A percentile compares a stretch with the other conserved stretches of the same genome.
Evolutionary conservation across 148 eudicot genomes (phyloP).

Genomic region (Camellia lanceoleosa): DNA sequence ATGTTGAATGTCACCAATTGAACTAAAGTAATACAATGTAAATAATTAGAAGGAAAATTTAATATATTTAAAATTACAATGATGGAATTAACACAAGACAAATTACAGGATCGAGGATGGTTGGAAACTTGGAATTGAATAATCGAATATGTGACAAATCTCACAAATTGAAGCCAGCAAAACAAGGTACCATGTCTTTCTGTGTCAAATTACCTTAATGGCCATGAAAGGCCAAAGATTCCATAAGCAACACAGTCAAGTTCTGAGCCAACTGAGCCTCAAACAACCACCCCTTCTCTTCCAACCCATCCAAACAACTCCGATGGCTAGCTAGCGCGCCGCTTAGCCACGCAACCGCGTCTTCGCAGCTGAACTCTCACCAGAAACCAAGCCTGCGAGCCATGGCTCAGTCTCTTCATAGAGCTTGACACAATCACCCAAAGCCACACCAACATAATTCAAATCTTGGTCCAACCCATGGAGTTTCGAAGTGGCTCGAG

Average conservation of each 20-base stretch:
- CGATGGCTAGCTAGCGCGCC: conserved; percentile 56
- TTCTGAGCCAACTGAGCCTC: conserved; percentile 20
- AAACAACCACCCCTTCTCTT: conserved; percentile 30
- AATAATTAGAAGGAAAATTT: no score
- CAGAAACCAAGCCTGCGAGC: conserved; percentile 31
- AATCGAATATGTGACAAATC: no score
- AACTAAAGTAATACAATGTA: no score
- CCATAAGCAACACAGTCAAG: conserved; percentile 23
- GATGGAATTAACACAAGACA: no score
- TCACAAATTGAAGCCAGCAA: no score
- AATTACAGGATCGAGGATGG: no score
- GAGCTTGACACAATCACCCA: conserved; percentile 57
- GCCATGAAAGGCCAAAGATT: conserved; percentile 32
- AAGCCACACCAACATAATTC: conserved; percentile 18
- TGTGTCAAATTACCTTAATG: background rate
- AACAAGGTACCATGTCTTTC: conserved; percentile 8
- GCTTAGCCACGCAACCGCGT: conserved; percentile 62
- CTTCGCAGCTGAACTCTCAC: conserved; percentile 31
- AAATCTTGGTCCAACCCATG: background rate
- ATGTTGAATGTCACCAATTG: no score
- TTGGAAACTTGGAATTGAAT: no score
- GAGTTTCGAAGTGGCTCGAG: conserved; percentile 14
- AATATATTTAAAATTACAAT: no score
- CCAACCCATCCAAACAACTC: conserved; percentile 69
- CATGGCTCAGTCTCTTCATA: conserved; percentile 48